Evolutionary conservation across 1,284 basidiomycete genomes (phyloP).

Genomic region (Malassezia pachydermatis): DNA sequence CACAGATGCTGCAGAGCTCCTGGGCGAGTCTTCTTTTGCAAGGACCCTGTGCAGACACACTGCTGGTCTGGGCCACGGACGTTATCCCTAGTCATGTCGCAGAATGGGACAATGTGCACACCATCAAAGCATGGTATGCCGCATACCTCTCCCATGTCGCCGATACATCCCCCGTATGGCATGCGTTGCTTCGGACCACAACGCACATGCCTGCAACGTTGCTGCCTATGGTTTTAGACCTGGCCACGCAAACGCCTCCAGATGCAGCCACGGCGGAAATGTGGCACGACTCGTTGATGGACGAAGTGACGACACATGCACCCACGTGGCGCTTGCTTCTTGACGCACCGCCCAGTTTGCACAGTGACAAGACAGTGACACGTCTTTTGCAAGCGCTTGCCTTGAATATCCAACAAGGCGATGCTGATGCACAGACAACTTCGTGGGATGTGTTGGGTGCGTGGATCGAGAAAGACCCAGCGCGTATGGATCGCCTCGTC

Average conservation of each 20-base stretch:
- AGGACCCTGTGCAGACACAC: no score
- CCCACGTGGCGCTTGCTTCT: conserved; percentile 2
- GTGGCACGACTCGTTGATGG: not conserved
- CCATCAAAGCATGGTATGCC: no score
- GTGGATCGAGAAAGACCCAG: not conserved
- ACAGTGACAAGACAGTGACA: not conserved
- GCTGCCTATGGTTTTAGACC: conserved; percentile 6
- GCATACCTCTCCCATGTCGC: no score
- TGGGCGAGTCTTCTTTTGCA: no score
- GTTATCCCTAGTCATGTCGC: conserved; percentile 2
- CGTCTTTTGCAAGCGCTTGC: not conserved
- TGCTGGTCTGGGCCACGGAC: not conserved
- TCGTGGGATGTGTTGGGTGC: not conserved
- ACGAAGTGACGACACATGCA: not conserved
- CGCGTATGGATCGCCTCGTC: not conserved
- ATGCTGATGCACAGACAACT: not conserved
- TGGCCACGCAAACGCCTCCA: not conserved
- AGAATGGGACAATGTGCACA: no score
- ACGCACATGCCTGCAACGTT: not conserved
- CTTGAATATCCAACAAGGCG: not conserved
- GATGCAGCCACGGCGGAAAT: not conserved
- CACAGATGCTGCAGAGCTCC: not conserved
- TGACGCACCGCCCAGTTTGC: conserved; percentile 1
- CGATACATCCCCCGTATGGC: no score
- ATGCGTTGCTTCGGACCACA: not conserved